Percentiles rank a stretch among this genome's conserved stretches.
These are phyloP conservation scores for Podaxis rugospora DNA, from an alignment of 768 basidiomycete genomes.

Conservation along the genomic window DNA sequence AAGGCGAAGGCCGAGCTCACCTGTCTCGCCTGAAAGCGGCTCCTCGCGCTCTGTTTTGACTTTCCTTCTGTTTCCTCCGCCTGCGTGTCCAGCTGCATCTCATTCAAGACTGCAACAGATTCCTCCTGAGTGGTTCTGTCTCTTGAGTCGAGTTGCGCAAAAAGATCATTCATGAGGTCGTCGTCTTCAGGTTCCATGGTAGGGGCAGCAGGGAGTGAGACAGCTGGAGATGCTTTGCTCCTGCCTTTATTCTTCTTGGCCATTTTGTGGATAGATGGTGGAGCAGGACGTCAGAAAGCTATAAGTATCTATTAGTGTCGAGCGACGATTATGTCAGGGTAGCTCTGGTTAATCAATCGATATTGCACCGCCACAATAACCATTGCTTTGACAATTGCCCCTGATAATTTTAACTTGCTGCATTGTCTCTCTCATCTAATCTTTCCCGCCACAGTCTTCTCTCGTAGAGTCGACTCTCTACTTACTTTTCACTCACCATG, in stretches of 20 bases:
- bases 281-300: neutral
- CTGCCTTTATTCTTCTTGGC: slow-evolving; percentile 56
- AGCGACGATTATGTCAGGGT: neutral
- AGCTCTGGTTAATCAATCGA: neutral
- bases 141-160: slow-evolving; percentile 70
- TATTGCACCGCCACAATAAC: slow-evolving; percentile 9
- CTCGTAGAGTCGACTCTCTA: neutral
- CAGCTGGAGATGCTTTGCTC: slow-evolving; percentile 31
- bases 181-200: slow-evolving; percentile 39
- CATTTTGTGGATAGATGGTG: slow-evolving; percentile 26
- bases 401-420: neutral
- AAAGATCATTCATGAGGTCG: slow-evolving; percentile 68
- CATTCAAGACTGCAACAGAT: slow-evolving; percentile 42
- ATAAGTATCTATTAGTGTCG: neutral
- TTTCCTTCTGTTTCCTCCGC: slow-evolving; percentile 23
- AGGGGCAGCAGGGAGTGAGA: slow-evolving; percentile 23
- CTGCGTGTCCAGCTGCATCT: slow-evolving; percentile 38
- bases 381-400: neutral
- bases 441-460: neutral
- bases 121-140: slow-evolving; percentile 47
- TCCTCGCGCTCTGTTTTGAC: slow-evolving; percentile 54
- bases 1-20: slow-evolving; percentile 29
- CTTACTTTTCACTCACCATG: slow-evolving; percentile 1
- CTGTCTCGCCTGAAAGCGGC: slow-evolving; percentile 68
- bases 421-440: neutral